Evolutionary conservation across 352 stramenopile genomes (phyloP).

Genomic region (Phytophthora pistaciae): DNA sequence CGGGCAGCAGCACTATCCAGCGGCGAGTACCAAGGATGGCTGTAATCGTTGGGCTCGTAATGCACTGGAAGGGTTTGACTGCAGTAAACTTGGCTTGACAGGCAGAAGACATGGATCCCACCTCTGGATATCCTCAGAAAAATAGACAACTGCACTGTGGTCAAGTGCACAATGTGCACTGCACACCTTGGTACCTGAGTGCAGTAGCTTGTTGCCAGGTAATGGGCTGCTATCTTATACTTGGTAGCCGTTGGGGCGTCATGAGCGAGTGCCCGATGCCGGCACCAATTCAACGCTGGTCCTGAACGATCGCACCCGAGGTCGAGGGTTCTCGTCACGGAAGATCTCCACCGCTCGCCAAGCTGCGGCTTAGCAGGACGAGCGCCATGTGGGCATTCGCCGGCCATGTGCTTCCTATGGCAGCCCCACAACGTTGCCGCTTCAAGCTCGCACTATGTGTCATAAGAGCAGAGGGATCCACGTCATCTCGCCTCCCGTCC

Average conservation of each 20-base stretch:
- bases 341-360: background rate
- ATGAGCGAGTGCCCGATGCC: background rate
- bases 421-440: background rate
- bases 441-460: slow-evolving; percentile 7
- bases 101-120: no score
- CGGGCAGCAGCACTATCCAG: background rate
- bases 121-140: no score
- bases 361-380: background rate
- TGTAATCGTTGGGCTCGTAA: background rate
- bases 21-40: background rate
- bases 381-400: background rate
- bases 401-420: background rate
- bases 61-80: background rate
- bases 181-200: no score
- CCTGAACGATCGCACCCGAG: background rate
- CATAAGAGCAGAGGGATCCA: slow-evolving; percentile 17
- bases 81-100: background rate
- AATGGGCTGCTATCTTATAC: background rate
- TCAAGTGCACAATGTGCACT: no score
- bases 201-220: background rate
- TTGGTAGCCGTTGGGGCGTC: background rate
- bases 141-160: no score
- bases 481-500: slow-evolving; percentile 16
- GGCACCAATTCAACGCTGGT: background rate
- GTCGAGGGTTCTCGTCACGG: slow-evolving; percentile 1